These are phyloP conservation scores for Trypanosoma scelopori DNA, from an alignment of 208 protist genomes.

Conservation along the genomic window DNA sequence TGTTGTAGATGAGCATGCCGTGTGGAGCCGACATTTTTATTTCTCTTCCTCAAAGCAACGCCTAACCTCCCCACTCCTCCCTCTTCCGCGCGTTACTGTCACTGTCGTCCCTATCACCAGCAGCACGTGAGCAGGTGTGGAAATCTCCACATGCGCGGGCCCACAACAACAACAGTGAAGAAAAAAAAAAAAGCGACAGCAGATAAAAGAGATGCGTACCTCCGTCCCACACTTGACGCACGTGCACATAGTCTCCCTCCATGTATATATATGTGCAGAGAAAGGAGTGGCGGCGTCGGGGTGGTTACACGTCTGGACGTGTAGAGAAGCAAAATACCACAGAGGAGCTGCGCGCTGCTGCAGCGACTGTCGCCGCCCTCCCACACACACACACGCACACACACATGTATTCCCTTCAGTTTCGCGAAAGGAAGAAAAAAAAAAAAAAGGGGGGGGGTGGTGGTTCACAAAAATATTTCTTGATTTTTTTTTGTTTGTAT, in stretches of 20 bases:
- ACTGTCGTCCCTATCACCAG: neutral
- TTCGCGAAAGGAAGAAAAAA: no score
- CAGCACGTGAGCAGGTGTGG: neutral
- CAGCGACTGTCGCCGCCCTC: neutral
- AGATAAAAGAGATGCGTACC: neutral
- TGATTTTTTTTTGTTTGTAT: no score
- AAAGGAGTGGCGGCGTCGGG: no score
- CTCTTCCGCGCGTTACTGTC: neutral
- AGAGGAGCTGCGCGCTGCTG: neutral
- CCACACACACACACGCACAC: no score
- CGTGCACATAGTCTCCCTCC: no score
- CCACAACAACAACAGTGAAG: slow-evolving; percentile 7
- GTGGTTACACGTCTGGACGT: no score
- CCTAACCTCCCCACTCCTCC: no score
- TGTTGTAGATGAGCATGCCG: slow-evolving; percentile 92
- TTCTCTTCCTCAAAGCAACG: neutral
- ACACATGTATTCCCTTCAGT: no score
- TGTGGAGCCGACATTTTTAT: slow-evolving; percentile 65
- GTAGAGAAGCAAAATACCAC: neutral
- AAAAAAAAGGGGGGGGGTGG: no score
- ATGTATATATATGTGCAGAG: no score
- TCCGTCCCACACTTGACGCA: neutral
- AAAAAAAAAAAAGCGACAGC: slow-evolving; percentile 26
- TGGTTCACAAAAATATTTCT: no score
- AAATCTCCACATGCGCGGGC: neutral